phyloP scores from a whole-genome alignment of 2,329 filamentous ascomycete genomes.

The Ceratocystis lukuohia region DNA sequence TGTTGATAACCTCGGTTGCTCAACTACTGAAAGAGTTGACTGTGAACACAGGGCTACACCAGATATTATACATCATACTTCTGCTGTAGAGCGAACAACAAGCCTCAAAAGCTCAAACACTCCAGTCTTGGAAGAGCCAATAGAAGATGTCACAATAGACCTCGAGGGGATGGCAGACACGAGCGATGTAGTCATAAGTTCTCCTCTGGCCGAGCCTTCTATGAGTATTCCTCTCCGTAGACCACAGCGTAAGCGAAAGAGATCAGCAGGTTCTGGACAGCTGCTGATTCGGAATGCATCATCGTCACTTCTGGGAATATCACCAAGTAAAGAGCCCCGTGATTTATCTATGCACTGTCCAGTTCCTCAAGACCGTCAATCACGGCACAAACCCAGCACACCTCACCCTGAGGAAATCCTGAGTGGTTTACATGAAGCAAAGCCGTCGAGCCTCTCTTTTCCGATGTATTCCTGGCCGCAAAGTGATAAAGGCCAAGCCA shows the following conservation, averaged over 20 bases:
- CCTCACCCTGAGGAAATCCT: not conserved
- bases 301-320: not conserved
- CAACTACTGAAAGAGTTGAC: not conserved
- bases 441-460: conserved; percentile 7
- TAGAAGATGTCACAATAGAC: not conserved
- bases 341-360: not conserved
- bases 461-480: conserved; percentile 5
- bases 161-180: not conserved
- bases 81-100: not conserved
- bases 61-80: not conserved
- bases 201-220: conserved; percentile 16
- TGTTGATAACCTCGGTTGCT: not conserved
- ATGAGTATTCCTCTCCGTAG: conserved; percentile 4
- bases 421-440: not conserved
- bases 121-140: not conserved
- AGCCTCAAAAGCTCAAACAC: not conserved
- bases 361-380: not conserved
- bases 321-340: not conserved
- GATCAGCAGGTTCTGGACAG: not conserved
- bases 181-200: conserved; percentile 15
- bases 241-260: conserved; percentile 11
- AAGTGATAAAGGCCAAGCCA: not conserved
- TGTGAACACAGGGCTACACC: not conserved
- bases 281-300: not conserved
- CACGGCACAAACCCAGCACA: not conserved